A percentile compares a stretch with the other conserved stretches of the same genome.
These are phyloP conservation scores for Fusarium cyanostomum DNA, from an alignment of 2,329 filamentous ascomycete species.

Conservation along the genomic window DNA sequence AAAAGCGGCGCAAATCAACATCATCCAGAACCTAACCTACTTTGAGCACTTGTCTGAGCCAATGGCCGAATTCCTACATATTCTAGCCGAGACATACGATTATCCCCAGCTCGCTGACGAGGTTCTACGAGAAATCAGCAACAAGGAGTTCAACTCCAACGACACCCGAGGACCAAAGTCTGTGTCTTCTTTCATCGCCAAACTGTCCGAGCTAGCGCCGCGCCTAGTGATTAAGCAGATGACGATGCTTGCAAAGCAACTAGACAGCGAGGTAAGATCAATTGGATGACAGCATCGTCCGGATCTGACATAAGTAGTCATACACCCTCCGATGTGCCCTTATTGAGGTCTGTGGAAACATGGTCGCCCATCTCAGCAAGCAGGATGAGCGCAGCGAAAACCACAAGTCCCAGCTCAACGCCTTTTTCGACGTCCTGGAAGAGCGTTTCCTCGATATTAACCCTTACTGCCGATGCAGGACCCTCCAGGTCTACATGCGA, in stretches of 20 bases:
- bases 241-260: slow-evolving; percentile 90
- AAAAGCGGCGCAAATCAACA: slow-evolving; percentile 91
- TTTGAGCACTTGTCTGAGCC: slow-evolving; percentile 99
- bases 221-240: slow-evolving; percentile 97
- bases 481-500: slow-evolving; percentile 92
- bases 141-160: slow-evolving; percentile 97
- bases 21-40: slow-evolving; percentile 97
- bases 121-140: slow-evolving; percentile 91
- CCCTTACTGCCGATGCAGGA: slow-evolving; percentile 91
- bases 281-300: fast-evolving
- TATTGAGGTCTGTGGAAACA: slow-evolving; percentile 96
- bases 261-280: slow-evolving; percentile 85
- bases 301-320: slow-evolving; percentile 63
- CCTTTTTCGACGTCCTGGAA: slow-evolving; percentile 96
- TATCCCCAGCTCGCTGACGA: slow-evolving; percentile 96
- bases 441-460: slow-evolving; percentile 97
- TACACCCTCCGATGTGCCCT: slow-evolving; percentile 93
- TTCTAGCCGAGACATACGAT: slow-evolving; percentile 96
- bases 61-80: slow-evolving; percentile 98
- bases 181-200: slow-evolving; percentile 91
- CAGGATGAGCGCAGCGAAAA: slow-evolving; percentile 92
- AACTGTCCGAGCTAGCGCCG: slow-evolving; percentile 90
- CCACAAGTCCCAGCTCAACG: slow-evolving; percentile 93
- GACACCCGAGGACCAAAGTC: slow-evolving; percentile 96
- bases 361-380: slow-evolving; percentile 89